Evolutionary conservation across 805 yeast genomes (phyloP).

Genomic region (Candida piceae): DNA sequence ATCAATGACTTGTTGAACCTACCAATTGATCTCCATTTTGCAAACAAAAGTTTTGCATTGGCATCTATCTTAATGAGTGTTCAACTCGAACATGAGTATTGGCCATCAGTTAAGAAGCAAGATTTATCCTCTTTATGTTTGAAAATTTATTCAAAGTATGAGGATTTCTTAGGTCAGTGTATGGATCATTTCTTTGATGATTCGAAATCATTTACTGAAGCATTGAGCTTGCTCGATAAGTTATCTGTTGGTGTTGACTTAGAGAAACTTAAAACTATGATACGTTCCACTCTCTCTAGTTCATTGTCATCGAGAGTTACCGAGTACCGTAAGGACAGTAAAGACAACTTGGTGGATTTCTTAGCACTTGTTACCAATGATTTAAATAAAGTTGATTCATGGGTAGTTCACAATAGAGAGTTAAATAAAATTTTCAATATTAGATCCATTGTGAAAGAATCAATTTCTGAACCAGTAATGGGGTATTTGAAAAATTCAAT

Average conservation of each 20-base stretch:
- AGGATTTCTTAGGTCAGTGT: slow-evolving; percentile 4
- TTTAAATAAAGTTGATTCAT: slow-evolving; percentile 20
- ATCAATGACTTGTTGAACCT: slow-evolving; percentile 10
- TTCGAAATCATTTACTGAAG: slow-evolving; percentile 15
- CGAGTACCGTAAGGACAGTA: neutral
- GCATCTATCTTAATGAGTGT: slow-evolving; percentile 23
- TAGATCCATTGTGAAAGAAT: slow-evolving; percentile 14
- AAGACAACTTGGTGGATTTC: slow-evolving; percentile 9
- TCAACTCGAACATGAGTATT: slow-evolving; percentile 17
- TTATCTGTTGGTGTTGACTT: slow-evolving; percentile 13
- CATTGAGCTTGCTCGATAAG: slow-evolving; percentile 16
- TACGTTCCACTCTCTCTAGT: slow-evolving; percentile 4
- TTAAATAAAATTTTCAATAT: slow-evolving; percentile 16
- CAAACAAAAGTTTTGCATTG: slow-evolving; percentile 20
- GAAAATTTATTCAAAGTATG: slow-evolving; percentile 13
- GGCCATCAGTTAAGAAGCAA: slow-evolving; percentile 21
- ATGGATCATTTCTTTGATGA: slow-evolving; percentile 19
- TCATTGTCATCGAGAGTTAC: slow-evolving; percentile 10
- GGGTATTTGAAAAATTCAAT: slow-evolving; percentile 17
- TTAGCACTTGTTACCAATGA: slow-evolving; percentile 19
- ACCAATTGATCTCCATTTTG: slow-evolving; percentile 15
- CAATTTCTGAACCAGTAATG: slow-evolving; percentile 16
- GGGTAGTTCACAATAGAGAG: slow-evolving; percentile 21
- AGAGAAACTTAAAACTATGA: no score
- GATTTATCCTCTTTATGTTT: slow-evolving; percentile 11